Base-by-base conservation (phyloP, 1,139 yeast genomes). In the Lodderomyces oxycetoniae region DNA sequence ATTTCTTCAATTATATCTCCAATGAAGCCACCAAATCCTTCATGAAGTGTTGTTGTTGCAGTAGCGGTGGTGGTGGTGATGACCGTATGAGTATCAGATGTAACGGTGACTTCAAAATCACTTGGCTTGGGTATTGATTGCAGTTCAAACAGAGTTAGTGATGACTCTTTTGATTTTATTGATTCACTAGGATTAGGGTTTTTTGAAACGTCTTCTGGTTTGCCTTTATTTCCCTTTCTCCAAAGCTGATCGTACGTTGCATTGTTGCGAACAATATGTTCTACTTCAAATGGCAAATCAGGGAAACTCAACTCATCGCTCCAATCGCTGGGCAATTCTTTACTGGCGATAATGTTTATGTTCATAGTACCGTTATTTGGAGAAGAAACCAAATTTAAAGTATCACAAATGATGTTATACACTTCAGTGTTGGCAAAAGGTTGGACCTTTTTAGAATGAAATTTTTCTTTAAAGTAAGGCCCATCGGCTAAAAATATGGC, bases 401-500 rank as follows among this genome's bases (percentile, higher is more conserved):
- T 66, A 17, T 81, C 85, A 55, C 95, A 84, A 3, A 89, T 45
- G 24, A 88, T 64, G 45, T 81, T 77, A 55, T 86, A 89, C 6
- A 89, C 70, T 41, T 86, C 86, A 7, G 72, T 65, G 52, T 87
- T 89, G 5, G 67, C 62, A 49, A 89, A 84, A 2, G 96, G 95
- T 40, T 62, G 54, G 17, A 82, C 55, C 56, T 59, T 63, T 38
- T 52, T 51, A 8, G 51, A 46, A 2, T 38, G 36, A 30, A 69
- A 52, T 29, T 46, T 46, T 21, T 47, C 36, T 19, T 48, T 45
- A 56, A 87, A 87, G 50, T 72, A 84, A 1, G 96, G 96, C 0
- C 97, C 97, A 5, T 71, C 57, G 0, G 82, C 95, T 29, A 86
- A 50, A 52, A 89, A 89, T 10, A 85, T 49, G 0, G 95, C 89